phyloP scores from a whole-genome alignment of 1,284 basidiomycete species.

The Papiliotrema fonsecae region DNA sequence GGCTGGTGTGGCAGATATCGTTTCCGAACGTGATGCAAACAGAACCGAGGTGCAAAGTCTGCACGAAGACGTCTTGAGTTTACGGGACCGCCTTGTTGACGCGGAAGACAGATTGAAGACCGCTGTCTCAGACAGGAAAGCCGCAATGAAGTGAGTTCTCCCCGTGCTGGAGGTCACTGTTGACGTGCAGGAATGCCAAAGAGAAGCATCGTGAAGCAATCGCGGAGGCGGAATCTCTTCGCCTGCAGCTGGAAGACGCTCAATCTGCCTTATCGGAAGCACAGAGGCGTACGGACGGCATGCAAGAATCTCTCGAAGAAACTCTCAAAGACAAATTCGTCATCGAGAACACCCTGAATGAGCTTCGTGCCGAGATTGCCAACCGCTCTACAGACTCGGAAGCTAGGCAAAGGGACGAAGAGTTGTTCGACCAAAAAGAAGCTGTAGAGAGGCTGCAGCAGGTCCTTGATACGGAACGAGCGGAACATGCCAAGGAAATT shows the following conservation, averaged over 20 bases:
- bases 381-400: constrained; percentile 28
- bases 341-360: constrained; percentile 16
- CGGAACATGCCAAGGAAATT: constrained; percentile 10
- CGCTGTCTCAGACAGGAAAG: constrained; percentile 2
- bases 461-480: constrained; percentile 4
- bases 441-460: constrained; percentile 9
- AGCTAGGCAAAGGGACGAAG: constrained; percentile 17
- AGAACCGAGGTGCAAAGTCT: neutral
- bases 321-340: constrained; percentile 11
- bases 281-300: constrained; percentile 11
- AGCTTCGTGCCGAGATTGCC: constrained; percentile 16
- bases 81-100: neutral
- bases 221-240: constrained; percentile 5
- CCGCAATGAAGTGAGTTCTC: constrained; percentile 1
- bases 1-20: no score
- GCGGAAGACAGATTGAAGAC: constrained; percentile 1
- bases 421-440: constrained; percentile 19
- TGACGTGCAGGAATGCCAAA: constrained; percentile 1
- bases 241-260: constrained; percentile 18
- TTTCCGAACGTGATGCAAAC: neutral
- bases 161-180: neutral
- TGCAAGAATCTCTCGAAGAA: constrained; percentile 15
- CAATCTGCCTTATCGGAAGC: constrained; percentile 9
- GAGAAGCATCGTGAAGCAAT: constrained; percentile 1
- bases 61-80: neutral